Evolutionary conservation across 2,329 filamentous ascomycete genomes (phyloP).

Genomic region (Gaeumannomyces sp.): DNA sequence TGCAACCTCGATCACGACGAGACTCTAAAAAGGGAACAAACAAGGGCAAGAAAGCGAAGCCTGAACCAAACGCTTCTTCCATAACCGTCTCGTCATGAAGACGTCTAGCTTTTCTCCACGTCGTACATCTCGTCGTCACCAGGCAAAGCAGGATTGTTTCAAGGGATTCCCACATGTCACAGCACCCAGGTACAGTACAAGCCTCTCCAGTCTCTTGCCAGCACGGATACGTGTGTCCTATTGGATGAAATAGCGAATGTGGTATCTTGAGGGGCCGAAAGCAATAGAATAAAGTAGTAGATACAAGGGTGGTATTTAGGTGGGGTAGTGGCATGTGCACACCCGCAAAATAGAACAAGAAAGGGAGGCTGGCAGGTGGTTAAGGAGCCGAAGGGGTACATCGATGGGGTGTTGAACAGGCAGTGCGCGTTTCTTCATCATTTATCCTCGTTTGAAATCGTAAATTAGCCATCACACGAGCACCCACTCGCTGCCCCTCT

Average conservation of each 20-base stretch:
- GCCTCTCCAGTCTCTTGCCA: background rate
- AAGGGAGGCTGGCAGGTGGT: background rate
- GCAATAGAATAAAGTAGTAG: background rate
- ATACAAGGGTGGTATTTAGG: background rate
- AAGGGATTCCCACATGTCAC: background rate
- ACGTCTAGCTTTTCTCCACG: background rate
- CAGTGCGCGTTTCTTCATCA: background rate
- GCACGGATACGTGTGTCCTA: background rate
- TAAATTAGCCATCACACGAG: slow-evolving; percentile 23
- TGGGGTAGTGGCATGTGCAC: background rate
- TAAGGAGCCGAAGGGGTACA: background rate
- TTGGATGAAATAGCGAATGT: slow-evolving; percentile 1
- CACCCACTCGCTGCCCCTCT: slow-evolving; percentile 95
- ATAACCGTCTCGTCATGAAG: background rate
- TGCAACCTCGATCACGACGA: background rate
- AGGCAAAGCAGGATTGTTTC: background rate
- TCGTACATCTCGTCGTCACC: background rate
- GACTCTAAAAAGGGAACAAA: background rate
- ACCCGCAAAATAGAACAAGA: background rate
- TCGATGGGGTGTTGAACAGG: background rate
- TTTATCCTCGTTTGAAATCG: background rate
- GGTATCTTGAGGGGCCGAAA: slow-evolving; percentile 1
- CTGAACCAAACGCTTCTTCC: background rate
- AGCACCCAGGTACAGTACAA: background rate
- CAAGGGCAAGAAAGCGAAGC: too few species aligned